Evolutionary conservation across 306 rosid species (phyloP).

Genomic region (Cercis canadensis): DNA sequence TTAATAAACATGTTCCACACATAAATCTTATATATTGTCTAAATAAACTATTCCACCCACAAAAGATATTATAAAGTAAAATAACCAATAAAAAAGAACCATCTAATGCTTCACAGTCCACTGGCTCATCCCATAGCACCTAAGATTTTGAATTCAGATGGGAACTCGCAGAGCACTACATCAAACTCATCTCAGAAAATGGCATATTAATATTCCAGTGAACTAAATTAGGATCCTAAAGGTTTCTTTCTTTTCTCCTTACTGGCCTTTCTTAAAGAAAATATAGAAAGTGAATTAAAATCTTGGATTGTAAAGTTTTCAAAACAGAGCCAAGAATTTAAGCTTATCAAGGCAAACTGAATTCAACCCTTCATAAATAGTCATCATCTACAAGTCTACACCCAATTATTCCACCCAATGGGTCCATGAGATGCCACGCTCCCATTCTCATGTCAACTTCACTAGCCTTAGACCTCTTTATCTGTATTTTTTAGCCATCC

Average conservation of each 20-base stretch:
- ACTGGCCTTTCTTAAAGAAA: no score
- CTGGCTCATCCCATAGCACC: neutral
- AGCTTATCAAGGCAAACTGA: neutral
- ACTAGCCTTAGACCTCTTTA: neutral
- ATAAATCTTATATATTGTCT: no score
- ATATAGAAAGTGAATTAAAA: neutral
- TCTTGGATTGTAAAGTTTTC: neutral
- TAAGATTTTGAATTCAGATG: neutral
- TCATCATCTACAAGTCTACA: neutral
- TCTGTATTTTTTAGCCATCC: neutral
- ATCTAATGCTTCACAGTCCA: neutral
- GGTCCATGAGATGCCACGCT: neutral
- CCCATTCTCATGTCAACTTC: neutral
- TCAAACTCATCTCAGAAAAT: neutral
- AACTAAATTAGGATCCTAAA: neutral
- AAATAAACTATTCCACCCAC: neutral
- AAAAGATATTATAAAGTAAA: neutral
- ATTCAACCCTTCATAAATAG: neutral
- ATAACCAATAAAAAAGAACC: neutral
- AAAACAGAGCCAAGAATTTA: neutral
- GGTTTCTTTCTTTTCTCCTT: neutral
- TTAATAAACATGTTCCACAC: neutral
- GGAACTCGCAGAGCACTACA: neutral
- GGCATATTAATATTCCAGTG: neutral
- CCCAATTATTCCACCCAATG: neutral